Conservation (phyloP, 108 stramenopile genomes). For the Cyclotella atomus region DNA sequence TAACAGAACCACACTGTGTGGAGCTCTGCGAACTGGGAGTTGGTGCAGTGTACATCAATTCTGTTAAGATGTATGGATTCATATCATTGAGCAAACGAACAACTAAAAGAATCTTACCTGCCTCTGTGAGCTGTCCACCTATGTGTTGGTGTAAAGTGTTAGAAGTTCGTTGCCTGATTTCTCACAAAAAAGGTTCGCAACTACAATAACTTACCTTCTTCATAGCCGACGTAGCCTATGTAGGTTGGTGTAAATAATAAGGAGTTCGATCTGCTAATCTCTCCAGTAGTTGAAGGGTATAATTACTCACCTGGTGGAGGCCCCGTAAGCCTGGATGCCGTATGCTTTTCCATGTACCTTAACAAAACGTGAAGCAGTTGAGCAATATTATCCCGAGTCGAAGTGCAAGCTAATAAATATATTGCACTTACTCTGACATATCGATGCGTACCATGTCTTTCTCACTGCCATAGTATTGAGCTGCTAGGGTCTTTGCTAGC, state of each 20-base stretch:
- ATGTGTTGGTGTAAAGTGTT: no score
- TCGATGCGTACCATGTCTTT: conserved; percentile 94
- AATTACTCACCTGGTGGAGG: conserved; percentile 86
- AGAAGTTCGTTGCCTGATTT: no score
- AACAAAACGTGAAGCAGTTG: no score
- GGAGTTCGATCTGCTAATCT: not conserved
- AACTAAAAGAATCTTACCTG: conserved; percentile 41
- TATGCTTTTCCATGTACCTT: conserved; percentile 86
- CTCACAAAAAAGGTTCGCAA: no score
- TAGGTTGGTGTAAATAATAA: not conserved
- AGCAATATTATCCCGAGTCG: no score
- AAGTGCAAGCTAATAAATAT: no score
- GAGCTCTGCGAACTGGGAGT: conserved; percentile 39
- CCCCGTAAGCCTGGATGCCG: conserved; percentile 89
- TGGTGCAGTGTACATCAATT: no score
- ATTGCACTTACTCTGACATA: conserved; percentile 65
- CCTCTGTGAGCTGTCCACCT: conserved; percentile 97
- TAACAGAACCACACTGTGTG: conserved; percentile 83
- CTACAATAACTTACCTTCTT: no score
- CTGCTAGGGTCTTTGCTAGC: conserved; percentile 90
- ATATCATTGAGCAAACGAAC: no score
- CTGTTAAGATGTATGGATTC: no score
- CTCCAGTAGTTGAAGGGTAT: not conserved
- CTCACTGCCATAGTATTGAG: conserved; percentile 87
- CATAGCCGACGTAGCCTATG: conserved; percentile 76